Base-by-base conservation (phyloP, 768 basidiomycete genomes). In the Crucibulum laeve region DNA sequence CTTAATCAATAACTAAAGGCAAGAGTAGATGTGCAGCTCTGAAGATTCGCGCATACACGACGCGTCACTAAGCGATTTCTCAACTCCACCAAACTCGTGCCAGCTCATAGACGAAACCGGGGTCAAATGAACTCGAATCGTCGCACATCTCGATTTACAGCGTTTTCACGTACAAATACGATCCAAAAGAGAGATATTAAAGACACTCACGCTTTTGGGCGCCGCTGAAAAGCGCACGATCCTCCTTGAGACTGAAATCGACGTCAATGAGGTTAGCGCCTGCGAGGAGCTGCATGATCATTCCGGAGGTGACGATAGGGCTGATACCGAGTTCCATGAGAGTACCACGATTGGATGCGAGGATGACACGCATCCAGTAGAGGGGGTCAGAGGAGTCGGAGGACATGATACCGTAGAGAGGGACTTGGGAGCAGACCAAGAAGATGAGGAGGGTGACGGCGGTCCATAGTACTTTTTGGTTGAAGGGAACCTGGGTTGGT, bases 281-380 rank as follows among this genome's bases (percentile, higher is more conserved):
- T 14, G 95, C 93, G 49, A 99, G 77, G 34, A 99, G 84, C 68
- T 99, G 96, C 91, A 99, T 98, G 66, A 97, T 99, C 95, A 97
- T 98, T 58, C 96, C 96, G 40, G 87, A 90, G 7, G 96, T 99
- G 62, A 98, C 82, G 60, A 98, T 96, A 30, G 96, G 96, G 22
- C 84, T 94, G 56, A 98, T 98, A 47, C 96, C 95, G 48, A 99
- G 82, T 68, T 99, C 96, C 96, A 99, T 99, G 49, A 98, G 84
- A 1, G 96, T 98, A 51, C 96, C 96, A 47, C 95, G 82, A 72
- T 98, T 98, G 5, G 92, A 96, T 18, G 96, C 95, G 48, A 99
- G 81, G 69, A 99, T 98, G 71, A 95, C 95, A 68, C 95, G 90
- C 87, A 97, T 93, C 96, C 95, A 98, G 74, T 96, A 97, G 33